Conservation (phyloP, 2,329 filamentous ascomycete species). For the Cercospora zeina region DNA sequence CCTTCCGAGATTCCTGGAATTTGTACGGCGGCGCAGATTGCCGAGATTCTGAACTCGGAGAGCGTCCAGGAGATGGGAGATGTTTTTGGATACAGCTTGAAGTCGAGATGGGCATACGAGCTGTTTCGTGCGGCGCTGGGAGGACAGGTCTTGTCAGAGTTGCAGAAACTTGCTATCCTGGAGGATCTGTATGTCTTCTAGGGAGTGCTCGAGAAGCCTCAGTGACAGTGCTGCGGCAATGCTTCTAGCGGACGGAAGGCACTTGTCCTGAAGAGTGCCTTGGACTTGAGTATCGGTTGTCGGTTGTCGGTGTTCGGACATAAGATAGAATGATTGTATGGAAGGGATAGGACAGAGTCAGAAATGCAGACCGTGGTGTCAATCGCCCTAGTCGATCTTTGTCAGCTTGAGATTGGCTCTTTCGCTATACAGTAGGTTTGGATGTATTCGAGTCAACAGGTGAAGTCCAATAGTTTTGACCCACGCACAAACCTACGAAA, state of each 20-base stretch:
- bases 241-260: too few relatives aligned
- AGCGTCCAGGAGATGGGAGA: not conserved
- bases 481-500: not conserved
- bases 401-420: not conserved
- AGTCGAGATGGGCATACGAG: not conserved
- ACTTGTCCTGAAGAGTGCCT: too few relatives aligned
- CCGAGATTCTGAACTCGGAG: not conserved
- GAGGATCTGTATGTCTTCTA: not conserved
- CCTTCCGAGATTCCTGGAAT: not conserved
- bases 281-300: too few relatives aligned
- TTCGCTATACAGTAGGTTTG: not conserved
- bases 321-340: too few relatives aligned
- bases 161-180: not conserved
- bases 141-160: not conserved
- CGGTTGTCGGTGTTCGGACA: too few relatives aligned
- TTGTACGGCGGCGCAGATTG: not conserved
- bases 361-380: too few relatives aligned
- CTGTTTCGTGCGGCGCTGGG: not conserved
- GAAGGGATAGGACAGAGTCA: too few relatives aligned
- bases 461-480: not conserved
- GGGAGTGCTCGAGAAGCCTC: not conserved
- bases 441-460: not conserved
- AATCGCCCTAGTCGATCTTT: not conserved
- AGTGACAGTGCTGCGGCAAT: too few relatives aligned
- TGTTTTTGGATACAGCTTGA: not conserved